Percentiles rank a stretch among this genome's conserved stretches.
These are phyloP conservation scores for Salix arbutifolia DNA, from an alignment of 345 rosid genomes.

Conservation along the genomic window DNA sequence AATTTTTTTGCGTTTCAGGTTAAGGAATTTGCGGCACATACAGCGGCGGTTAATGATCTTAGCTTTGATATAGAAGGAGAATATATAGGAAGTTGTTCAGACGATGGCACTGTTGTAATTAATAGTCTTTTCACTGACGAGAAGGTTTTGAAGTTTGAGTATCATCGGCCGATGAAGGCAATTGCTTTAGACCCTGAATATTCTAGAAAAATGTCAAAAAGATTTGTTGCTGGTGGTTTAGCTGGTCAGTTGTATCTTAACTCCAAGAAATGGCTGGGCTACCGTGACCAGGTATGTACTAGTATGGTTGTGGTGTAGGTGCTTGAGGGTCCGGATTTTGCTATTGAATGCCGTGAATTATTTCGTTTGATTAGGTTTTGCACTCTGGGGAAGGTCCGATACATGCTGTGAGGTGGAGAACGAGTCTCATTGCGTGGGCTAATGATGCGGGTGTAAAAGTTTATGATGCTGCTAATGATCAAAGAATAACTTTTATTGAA, in stretches of 20 bases:
- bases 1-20: conserved; percentile 44
- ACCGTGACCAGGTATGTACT: conserved; percentile 73
- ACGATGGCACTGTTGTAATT: conserved; percentile 89
- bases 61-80: conserved; percentile 93
- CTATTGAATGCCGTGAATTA: background rate
- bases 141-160: conserved; percentile 68
- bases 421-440: conserved; percentile 97
- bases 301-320: background rate
- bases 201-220: conserved; percentile 57
- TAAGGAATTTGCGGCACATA: conserved; percentile 69
- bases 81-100: conserved; percentile 94
- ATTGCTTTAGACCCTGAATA: conserved; percentile 89
- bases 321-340: background rate
- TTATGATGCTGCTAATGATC: conserved; percentile 86
- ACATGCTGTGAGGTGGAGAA: conserved; percentile 90
- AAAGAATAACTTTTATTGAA: conserved; percentile 90
- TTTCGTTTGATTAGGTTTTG: conserved; percentile 51
- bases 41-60: conserved; percentile 88
- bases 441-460: conserved; percentile 95
- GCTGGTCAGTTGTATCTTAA: conserved; percentile 89
- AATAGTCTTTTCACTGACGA: conserved; percentile 96
- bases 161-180: conserved; percentile 99
- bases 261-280: conserved; percentile 88
- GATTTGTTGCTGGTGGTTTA: conserved; percentile 95
- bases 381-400: conserved; percentile 99